phyloP scores from a whole-genome alignment of 257 asterid species.

The Capsicum pubescens region DNA sequence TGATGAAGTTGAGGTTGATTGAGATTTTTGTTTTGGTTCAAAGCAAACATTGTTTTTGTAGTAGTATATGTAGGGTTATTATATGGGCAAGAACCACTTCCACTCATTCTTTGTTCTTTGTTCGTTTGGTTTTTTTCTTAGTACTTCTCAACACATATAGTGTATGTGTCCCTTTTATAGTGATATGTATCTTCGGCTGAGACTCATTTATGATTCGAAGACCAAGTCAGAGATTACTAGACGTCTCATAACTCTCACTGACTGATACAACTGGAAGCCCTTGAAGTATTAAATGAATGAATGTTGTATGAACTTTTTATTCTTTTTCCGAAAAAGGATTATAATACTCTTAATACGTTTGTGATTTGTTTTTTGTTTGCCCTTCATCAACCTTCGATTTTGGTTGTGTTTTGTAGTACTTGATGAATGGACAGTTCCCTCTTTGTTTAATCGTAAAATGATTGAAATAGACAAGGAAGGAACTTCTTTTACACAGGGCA shows the following conservation, averaged over 20 bases:
- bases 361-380: no score
- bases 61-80: background rate
- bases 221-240: background rate
- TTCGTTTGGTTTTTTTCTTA: background rate
- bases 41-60: background rate
- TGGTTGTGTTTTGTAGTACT: no score
- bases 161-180: slow-evolving; percentile 7
- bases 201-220: background rate
- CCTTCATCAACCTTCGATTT: accelerated
- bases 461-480: no score
- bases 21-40: background rate
- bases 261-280: background rate
- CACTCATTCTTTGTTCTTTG: slow-evolving; percentile 9
- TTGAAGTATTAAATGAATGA: background rate
- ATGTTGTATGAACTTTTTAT: background rate
- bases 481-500: no score
- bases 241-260: background rate
- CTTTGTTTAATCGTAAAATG: no score
- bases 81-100: background rate
- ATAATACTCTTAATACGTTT: background rate
- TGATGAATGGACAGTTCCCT: no score
- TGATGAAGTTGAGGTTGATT: background rate
- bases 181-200: background rate
- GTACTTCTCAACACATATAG: background rate
- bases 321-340: background rate